Base-by-base conservation (phyloP, 2,329 filamentous ascomycete genomes). In the Apiospora marii region DNA sequence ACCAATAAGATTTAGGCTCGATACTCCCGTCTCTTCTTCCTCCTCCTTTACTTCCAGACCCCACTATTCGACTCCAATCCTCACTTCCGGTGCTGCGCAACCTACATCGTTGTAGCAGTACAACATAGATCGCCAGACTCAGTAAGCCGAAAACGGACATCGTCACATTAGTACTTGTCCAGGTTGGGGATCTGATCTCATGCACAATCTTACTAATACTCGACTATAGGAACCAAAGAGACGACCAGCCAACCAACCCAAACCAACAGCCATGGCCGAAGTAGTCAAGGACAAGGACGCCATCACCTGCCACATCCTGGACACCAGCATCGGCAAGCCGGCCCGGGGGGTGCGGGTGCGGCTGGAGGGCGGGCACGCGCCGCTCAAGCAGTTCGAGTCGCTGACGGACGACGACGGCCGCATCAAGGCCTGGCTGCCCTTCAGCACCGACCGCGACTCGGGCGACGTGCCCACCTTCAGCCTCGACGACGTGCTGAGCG, bases 241-340 rank as follows among this genome's bases (percentile, higher is more conserved):
- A 19, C 27, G 22, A 58, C 53, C 30, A 74, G 67, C 12, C 13
- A n/a, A n/a, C n/a, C n/a, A n/a, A n/a, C n/a, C n/a, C n/a, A 30
- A 8, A 58, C 6, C 51, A 34, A 8, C 67, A 37, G 34, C 43
- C 67, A 81, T 81, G 81, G 77, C 80, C 22, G 58, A 64, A 64
- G 58, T 41, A 22, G 49, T 74, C 41, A 64, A 64, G 22, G 58
- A 64, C 76, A 90, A 89, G 79, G 90, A 91, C 80, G 90, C 90
- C 80, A 96, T 96, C 79, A 96, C 94, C 82, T 96, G 93, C 86
- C 94, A 96, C 86, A 90, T 95, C 82, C 93, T 96, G 81, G 93
- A 96, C 86, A 96, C 93, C 14, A 89, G 91, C n/a, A 85, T 88
- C 74, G 94, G 94, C 79, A 88, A 87, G 72, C 94, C 94, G 30